These are phyloP conservation scores for Rhodotorula sp. DNA, from an alignment of 1,284 basidiomycete species.

Conservation along the genomic window DNA sequence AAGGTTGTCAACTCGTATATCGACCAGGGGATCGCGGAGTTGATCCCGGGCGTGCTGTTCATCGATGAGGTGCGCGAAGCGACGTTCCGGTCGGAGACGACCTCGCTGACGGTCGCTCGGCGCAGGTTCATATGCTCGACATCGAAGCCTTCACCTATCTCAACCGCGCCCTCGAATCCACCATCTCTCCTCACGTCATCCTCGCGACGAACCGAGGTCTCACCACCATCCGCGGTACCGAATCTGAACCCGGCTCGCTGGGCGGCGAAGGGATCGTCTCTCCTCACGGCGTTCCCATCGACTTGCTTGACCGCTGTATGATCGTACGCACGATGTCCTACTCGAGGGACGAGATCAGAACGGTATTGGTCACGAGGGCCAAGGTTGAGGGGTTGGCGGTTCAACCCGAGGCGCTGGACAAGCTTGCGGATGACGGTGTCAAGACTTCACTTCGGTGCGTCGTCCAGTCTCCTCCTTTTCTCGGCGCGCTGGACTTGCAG, in stretches of 20 bases:
- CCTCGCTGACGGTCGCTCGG: not conserved
- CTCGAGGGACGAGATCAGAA: slow-evolving; percentile 76
- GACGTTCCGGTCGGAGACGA: accelerated
- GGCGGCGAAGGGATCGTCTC: slow-evolving; percentile 71
- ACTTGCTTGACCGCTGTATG: slow-evolving; percentile 92
- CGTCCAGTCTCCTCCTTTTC: slow-evolving; percentile 60
- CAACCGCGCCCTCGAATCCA: slow-evolving; percentile 90
- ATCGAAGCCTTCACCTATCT: slow-evolving; percentile 99
- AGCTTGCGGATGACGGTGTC: slow-evolving; percentile 77
- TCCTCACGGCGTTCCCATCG: slow-evolving; percentile 91
- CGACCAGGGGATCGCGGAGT: slow-evolving; percentile 95
- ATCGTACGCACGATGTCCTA: slow-evolving; percentile 92
- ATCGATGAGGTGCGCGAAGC: slow-evolving; percentile 80
- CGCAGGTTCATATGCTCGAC: slow-evolving; percentile 96
- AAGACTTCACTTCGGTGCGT: slow-evolving; percentile 75
- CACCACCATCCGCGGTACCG: slow-evolving; percentile 84
- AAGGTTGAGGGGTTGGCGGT: slow-evolving; percentile 82
- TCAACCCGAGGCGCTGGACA: slow-evolving; percentile 72
- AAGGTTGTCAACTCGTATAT: slow-evolving; percentile 98
- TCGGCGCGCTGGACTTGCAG: slow-evolving; percentile 59
- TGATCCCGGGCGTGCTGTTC: slow-evolving; percentile 96
- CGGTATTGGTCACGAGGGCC: slow-evolving; percentile 81
- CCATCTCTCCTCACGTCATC: slow-evolving; percentile 95
- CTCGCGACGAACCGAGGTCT: slow-evolving; percentile 94
- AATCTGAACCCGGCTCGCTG: slow-evolving; percentile 51